Percentiles rank a stretch among this genome's conserved stretches.
phyloP scores from a whole-genome alignment of 495 filamentous ascomycete genomes.

The Letharia lupina region DNA sequence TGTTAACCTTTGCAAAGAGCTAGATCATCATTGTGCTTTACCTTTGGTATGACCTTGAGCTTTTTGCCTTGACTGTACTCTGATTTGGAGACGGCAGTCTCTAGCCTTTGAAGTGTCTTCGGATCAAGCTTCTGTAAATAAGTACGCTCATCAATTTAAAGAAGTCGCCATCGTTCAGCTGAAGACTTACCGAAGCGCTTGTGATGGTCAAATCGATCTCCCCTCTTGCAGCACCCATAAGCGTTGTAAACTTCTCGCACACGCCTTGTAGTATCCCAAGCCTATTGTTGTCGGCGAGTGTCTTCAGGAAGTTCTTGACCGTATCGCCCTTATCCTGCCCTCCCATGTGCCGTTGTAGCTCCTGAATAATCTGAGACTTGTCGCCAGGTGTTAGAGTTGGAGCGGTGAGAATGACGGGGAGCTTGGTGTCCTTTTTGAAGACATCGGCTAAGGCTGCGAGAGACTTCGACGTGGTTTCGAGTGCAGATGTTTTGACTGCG shows the following conservation, averaged over 20 bases:
- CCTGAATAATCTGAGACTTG: conserved; percentile 73
- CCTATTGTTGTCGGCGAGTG: conserved; percentile 93
- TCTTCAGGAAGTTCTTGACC: conserved; percentile 84
- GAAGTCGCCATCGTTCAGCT: background rate
- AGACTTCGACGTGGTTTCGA: conserved; percentile 73
- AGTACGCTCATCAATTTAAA: conserved; percentile 10
- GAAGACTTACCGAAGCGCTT: conserved; percentile 67
- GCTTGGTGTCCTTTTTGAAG: conserved; percentile 73
- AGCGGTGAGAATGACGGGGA: conserved; percentile 62
- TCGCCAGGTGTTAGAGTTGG: conserved; percentile 69
- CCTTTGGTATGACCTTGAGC: conserved; percentile 90
- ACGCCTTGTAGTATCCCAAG: conserved; percentile 72
- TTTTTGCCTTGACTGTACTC: conserved; percentile 88
- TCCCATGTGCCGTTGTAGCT: conserved; percentile 72
- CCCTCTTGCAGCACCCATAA: conserved; percentile 83
- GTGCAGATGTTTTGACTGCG: conserved; percentile 71
- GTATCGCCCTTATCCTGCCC: conserved; percentile 63
- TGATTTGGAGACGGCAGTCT: conserved; percentile 82
- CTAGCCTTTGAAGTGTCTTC: conserved; percentile 75
- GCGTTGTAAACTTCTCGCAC: conserved; percentile 72
- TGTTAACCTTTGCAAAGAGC: conserved; percentile 11
- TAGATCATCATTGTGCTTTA: conserved; percentile 29
- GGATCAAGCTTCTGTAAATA: conserved; percentile 64
- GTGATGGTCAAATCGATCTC: conserved; percentile 90
- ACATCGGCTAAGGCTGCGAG: conserved; percentile 60